A percentile compares a stretch with the other conserved stretches of the same genome.
These are phyloP conservation scores for Cyclostephanos invisitatus DNA, from an alignment of 108 stramenopile species.

Conservation along the genomic window DNA sequence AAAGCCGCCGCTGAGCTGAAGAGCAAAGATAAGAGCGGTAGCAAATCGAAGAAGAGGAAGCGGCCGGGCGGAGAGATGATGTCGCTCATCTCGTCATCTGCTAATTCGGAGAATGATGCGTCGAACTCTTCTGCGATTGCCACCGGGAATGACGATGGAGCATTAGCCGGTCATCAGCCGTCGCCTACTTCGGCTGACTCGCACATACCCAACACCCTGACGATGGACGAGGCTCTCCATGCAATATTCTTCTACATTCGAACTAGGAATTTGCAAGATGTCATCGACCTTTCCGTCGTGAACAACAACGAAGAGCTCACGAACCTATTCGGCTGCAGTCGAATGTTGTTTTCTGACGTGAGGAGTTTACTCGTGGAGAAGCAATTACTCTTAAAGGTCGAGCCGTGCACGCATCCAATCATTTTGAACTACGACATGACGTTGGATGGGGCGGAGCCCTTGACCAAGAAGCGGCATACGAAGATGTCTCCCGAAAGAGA, in stretches of 20 bases:
- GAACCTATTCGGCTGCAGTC: constrained; percentile 65
- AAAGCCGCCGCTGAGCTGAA: constrained; percentile 19
- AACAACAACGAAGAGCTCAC: constrained; percentile 62
- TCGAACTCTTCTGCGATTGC: constrained; percentile 6
- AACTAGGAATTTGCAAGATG: constrained; percentile 60
- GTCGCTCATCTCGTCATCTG: constrained; percentile 7
- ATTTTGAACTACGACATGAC: constrained; percentile 57
- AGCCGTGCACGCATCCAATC: constrained; percentile 40
- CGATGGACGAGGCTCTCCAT: constrained; percentile 69
- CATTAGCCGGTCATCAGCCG: not conserved
- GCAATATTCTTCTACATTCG: constrained; percentile 69
- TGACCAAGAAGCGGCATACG: constrained; percentile 4
- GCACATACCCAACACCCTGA: constrained; percentile 58
- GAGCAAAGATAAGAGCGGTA: constrained; percentile 21
- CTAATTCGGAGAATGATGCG: constrained; percentile 13
- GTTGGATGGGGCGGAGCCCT: constrained; percentile 34
- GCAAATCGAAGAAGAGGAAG: constrained; percentile 41
- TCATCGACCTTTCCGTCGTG: constrained; percentile 58
- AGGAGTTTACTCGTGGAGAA: constrained; percentile 55
- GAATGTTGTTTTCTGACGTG: constrained; percentile 66
- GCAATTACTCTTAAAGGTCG: constrained; percentile 48
- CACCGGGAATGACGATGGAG: not conserved
- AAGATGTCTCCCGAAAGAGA: not conserved
- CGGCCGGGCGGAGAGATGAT: not conserved
- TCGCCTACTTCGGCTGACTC: constrained; percentile 24